phyloP scores from a whole-genome alignment of 1,284 basidiomycete genomes.

The Agaricales sp. region DNA sequence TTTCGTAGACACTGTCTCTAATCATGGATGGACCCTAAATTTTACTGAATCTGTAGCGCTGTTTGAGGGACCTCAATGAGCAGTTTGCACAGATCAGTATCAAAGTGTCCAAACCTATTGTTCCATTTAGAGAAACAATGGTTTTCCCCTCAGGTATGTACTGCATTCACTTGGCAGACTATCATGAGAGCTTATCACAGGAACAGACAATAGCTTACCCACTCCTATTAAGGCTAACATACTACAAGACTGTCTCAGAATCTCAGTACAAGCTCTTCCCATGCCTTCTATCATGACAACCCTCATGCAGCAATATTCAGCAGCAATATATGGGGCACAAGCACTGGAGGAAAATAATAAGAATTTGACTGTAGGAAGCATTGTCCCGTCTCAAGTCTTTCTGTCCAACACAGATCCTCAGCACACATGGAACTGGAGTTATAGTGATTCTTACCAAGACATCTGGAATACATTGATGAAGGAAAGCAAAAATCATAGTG shows the following conservation, averaged over 20 bases:
- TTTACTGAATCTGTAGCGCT: constrained; percentile 47
- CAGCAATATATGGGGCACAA: constrained; percentile 4
- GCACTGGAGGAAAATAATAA: no score
- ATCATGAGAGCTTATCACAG: constrained; percentile 39
- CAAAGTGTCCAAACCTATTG: constrained; percentile 90
- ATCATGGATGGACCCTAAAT: background rate
- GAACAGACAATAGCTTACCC: background rate
- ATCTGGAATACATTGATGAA: background rate
- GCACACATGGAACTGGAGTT: no score
- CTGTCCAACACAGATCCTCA: no score
- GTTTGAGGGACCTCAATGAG: constrained; percentile 90
- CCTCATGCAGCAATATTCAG: background rate
- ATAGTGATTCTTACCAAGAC: constrained; percentile 14
- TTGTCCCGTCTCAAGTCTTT: no score
- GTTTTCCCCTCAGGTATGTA: constrained; percentile 66
- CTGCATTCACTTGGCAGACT: constrained; percentile 87
- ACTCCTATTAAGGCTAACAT: background rate
- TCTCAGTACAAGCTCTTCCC: background rate
- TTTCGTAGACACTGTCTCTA: constrained; percentile 6
- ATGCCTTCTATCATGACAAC: background rate
- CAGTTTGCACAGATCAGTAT: constrained; percentile 92
- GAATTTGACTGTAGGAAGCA: no score
- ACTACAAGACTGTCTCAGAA: background rate
- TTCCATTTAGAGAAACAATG: constrained; percentile 95
- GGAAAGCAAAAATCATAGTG: background rate